These are phyloP conservation scores for Vigna radiata DNA, from an alignment of 306 rosid genomes.

Conservation along the genomic window DNA sequence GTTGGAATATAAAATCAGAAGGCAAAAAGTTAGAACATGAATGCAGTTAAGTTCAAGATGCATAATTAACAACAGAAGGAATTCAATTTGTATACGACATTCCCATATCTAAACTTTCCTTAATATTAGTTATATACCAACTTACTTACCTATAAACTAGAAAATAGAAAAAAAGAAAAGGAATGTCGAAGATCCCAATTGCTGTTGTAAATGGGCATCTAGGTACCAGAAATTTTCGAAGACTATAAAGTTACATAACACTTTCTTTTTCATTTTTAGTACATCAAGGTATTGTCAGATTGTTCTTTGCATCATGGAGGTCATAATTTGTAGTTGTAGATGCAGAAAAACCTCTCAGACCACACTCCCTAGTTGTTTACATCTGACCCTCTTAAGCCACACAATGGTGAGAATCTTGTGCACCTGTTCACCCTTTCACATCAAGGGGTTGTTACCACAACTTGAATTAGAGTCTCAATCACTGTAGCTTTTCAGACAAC, in stretches of 20 bases:
- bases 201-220: slow-evolving; percentile 15
- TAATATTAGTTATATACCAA: slow-evolving; percentile 5
- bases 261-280: background rate
- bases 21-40: slow-evolving; percentile 23
- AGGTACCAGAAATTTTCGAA: background rate
- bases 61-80: background rate
- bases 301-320: background rate
- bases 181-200: slow-evolving; percentile 20
- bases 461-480: slow-evolving; percentile 1
- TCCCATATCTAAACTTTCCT: background rate
- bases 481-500: background rate
- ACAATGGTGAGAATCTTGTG: background rate
- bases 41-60: slow-evolving; percentile 7
- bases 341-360: slow-evolving; percentile 1
- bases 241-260: background rate
- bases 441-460: background rate
- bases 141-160: slow-evolving; percentile 9
- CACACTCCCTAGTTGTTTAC: background rate
- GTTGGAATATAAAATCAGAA: slow-evolving; percentile 11
- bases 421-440: background rate
- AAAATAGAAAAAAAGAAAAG: background rate
- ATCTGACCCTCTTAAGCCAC: background rate
- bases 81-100: slow-evolving; percentile 2
- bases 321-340: background rate
- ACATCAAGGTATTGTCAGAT: slow-evolving; percentile 1